Base-by-base conservation (phyloP, 2,329 filamentous ascomycete genomes). In the Trichoderma sp. region DNA sequence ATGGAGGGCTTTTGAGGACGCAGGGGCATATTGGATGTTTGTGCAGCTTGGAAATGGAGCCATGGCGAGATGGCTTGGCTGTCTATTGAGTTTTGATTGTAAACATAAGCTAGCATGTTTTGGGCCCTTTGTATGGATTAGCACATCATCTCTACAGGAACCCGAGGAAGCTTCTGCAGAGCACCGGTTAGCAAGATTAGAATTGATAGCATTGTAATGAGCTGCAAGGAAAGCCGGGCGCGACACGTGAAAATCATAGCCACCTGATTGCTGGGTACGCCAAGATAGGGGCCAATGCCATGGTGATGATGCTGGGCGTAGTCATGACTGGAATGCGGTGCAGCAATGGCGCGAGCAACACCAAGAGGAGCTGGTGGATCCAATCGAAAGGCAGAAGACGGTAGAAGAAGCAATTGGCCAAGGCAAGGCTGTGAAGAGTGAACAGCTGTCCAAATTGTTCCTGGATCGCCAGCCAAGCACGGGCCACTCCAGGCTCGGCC, bases 381-480 rank as follows among this genome's bases (percentile, higher is more conserved):
- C 27, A 29, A 27, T 55, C 14, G 24, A 29, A 29, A 29, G 60
- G 47, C 10, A 49, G 49, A 29, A 58, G 53, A 58, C 33, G 29
- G 24, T 11, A 2, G 53, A 16, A 58, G 53, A 56, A 59, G 55
- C 40, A 59, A 58, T 67, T 29, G 37, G 21, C 16, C 16, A 19
- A 40, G 37, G 19, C 40, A 24, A 24, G 55, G 61, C 47, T 29
- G 24, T 14, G 16, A 21, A 56, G 11, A 13, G 33, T 3, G 27
- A 5, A 31, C 16, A 64, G 16, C 37, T 37, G 16, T 29, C n/a
- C 49, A 56, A 59, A 65, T 35, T 52, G 63, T 67, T 67, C 55
- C 63, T 67, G 63, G 63, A 67, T 67, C 63, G 63, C 37, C 55
- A 33, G 55, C 37, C 52, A 66, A 49, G 19, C 37, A 58, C 35